A percentile compares a stretch with the other conserved stretches of the same genome.
These are phyloP conservation scores for Arthromyces matolae DNA, from an alignment of 768 basidiomycete genomes.

Conservation along the genomic window DNA sequence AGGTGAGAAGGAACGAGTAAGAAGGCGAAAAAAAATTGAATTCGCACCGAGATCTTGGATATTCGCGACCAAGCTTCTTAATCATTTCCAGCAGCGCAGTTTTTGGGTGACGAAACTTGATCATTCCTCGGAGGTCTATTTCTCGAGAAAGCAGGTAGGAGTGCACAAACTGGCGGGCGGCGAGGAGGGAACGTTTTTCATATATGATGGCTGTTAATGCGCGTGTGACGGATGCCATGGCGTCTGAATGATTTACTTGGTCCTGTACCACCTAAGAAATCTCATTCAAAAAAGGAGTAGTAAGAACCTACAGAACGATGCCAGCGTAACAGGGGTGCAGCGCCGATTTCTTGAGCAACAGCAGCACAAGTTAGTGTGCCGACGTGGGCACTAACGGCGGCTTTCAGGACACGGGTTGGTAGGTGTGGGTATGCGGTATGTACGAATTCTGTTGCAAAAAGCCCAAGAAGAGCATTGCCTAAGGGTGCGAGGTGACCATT, in stretches of 20 bases:
- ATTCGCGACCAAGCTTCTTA: conserved; percentile 60
- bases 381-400: conserved; percentile 88
- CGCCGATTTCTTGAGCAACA: conserved; percentile 85
- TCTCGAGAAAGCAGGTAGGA: conserved; percentile 84
- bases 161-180: conserved; percentile 87
- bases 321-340: conserved; percentile 76
- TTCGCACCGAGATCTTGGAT: conserved; percentile 62
- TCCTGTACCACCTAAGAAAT: conserved; percentile 32
- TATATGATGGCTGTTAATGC: conserved; percentile 87
- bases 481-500: conserved; percentile 75
- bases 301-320: conserved; percentile 60
- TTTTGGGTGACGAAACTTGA: conserved; percentile 84
- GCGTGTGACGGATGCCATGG: conserved; percentile 82
- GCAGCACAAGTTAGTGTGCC: conserved; percentile 80
- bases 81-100: conserved; percentile 72
- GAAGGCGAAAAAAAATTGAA: background rate
- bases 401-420: conserved; percentile 87
- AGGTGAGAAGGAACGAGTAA: background rate
- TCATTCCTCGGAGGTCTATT: conserved; percentile 72
- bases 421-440: conserved; percentile 82
- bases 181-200: conserved; percentile 78
- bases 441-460: conserved; percentile 85
- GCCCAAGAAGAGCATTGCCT: conserved; percentile 86
- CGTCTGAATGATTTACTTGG: conserved; percentile 74
- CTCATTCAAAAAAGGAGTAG: background rate